These are phyloP conservation scores for Aspergillus texensis DNA, from an alignment of 2,329 filamentous ascomycete genomes.

Conservation along the genomic window DNA sequence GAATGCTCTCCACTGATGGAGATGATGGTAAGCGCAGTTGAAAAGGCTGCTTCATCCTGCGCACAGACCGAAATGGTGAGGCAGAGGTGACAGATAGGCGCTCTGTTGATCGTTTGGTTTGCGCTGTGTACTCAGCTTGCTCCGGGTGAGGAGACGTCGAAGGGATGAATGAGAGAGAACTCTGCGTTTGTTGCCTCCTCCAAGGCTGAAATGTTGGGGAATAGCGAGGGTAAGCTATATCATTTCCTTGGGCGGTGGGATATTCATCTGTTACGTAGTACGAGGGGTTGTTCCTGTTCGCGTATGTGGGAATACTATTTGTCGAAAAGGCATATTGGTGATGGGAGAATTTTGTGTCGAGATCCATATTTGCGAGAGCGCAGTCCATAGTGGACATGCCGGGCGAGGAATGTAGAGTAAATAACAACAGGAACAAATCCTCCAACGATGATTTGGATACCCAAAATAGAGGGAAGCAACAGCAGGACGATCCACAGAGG, in stretches of 20 bases:
- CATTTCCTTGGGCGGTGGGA: slow-evolving; percentile 13
- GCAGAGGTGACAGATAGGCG: slow-evolving; percentile 27
- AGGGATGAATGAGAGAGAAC: slow-evolving; percentile 39
- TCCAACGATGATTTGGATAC: slow-evolving; percentile 11
- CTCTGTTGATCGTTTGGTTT: slow-evolving; percentile 29
- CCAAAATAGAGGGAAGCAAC: slow-evolving; percentile 14
- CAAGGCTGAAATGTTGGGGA: slow-evolving; percentile 30
- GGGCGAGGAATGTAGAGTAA: slow-evolving; percentile 13
- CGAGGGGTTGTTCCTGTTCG: slow-evolving; percentile 19
- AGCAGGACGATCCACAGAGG: slow-evolving; percentile 8
- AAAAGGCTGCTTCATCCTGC: slow-evolving; percentile 44
- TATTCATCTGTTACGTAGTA: slow-evolving; percentile 21
- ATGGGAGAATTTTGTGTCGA: slow-evolving; percentile 17
- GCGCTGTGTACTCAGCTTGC: slow-evolving; percentile 29
- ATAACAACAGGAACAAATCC: slow-evolving; percentile 14
- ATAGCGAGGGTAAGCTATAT: slow-evolving; percentile 24
- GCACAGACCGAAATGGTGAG: slow-evolving; percentile 44
- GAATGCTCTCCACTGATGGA: slow-evolving; percentile 33
- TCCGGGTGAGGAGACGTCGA: slow-evolving; percentile 34
- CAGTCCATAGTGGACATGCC: slow-evolving; percentile 36
- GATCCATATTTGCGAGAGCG: slow-evolving; percentile 26
- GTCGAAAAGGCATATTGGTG: slow-evolving; percentile 26
- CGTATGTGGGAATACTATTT: slow-evolving; percentile 19
- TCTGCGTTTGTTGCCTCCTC: slow-evolving; percentile 36
- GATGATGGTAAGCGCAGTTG: slow-evolving; percentile 39